Evolutionary conservation across 2,329 filamentous ascomycete genomes (phyloP), one percentile per base, ranked within the genome.

Genomic region (Ascochyta viciae-villosae): DNA sequence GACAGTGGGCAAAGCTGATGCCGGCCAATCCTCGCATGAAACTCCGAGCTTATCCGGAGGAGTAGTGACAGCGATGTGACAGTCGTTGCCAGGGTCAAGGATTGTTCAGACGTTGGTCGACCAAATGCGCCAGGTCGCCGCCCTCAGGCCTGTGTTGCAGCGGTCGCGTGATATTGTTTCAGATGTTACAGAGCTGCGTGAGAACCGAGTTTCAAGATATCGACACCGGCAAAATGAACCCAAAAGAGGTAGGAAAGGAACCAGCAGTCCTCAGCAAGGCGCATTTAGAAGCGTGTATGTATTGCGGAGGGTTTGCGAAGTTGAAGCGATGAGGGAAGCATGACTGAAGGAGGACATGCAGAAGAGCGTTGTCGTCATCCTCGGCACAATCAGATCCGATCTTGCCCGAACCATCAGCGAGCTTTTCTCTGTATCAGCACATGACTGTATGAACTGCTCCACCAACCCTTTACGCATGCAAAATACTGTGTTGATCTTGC

Each of bases 331-430:
- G 42, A 44, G 51, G 10, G 23, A 45, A 33, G 42, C 47, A 42
- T 37, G 46, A 50, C 48, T 38, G 52, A 34, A 57, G n/a, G 6
- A 19, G 33, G 22, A 33, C 34, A 34, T 12, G n/a, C 27, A 27
- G 27, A 5, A 46, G 19, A 24, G 12, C 22, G 22, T 23, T 39
- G 23, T 41, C 53, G 42, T 47, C 53, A 56, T 51, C 53, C 47
- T 56, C 53, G 53, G 53, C 47, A 47, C 41, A 41, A 46, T 42
- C 46, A 50, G 27, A 39, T 53, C 41, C 40, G 53, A 42, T 34
- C 24, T 10, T 23, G 35, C 22, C 53, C 53, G 53, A 56, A 39
- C 38, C 42, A 56, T 51, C 53, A 50, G 53, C 53, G 47, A 51
- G 31, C 1, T 24, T 31, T 29, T 15, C n/a, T 7, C 6, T 1